Percentiles rank a stretch among this genome's conserved stretches.
phyloP scores from a whole-genome alignment of 257 asterid genomes.

The Solanum clarkiae region DNA sequence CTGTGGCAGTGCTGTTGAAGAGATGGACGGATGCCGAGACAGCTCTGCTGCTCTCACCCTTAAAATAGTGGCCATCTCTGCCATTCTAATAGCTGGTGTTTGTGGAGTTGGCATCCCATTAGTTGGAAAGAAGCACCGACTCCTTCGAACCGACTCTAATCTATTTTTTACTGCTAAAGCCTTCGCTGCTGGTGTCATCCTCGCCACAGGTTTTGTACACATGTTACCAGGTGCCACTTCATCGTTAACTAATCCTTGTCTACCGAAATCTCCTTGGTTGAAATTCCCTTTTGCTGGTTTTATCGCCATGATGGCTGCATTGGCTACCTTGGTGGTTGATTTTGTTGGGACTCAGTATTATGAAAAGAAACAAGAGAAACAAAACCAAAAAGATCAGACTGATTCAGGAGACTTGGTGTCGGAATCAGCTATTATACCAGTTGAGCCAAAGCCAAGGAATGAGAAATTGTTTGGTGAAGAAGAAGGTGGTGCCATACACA shows the following conservation, averaged over 20 bases:
- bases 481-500: constrained; percentile 79
- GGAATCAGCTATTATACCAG: constrained; percentile 49
- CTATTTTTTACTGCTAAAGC: constrained; percentile 77
- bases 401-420: constrained; percentile 27
- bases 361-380: constrained; percentile 62
- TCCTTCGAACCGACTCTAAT: constrained; percentile 67
- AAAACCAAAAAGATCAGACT: constrained; percentile 14
- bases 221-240: constrained; percentile 80
- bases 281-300: constrained; percentile 91
- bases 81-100: constrained; percentile 70
- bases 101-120: constrained; percentile 76
- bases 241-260: constrained; percentile 50
- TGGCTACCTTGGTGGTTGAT: constrained; percentile 73
- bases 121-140: constrained; percentile 63
- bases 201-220: constrained; percentile 96
- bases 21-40: constrained; percentile 47
- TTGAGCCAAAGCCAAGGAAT: constrained; percentile 18
- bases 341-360: constrained; percentile 90
- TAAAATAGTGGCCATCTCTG: constrained; percentile 55
- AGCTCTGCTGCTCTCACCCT: constrained; percentile 46
- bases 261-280: constrained; percentile 65
- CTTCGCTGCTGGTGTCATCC: constrained; percentile 96
- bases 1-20: constrained; percentile 26
- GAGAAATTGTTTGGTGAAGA: constrained; percentile 70
- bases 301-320: constrained; percentile 91